Percentiles rank a stretch among this genome's conserved stretches.
Conservation (phyloP, 495 filamentous ascomycete species). For the Monascus purpureus region DNA sequence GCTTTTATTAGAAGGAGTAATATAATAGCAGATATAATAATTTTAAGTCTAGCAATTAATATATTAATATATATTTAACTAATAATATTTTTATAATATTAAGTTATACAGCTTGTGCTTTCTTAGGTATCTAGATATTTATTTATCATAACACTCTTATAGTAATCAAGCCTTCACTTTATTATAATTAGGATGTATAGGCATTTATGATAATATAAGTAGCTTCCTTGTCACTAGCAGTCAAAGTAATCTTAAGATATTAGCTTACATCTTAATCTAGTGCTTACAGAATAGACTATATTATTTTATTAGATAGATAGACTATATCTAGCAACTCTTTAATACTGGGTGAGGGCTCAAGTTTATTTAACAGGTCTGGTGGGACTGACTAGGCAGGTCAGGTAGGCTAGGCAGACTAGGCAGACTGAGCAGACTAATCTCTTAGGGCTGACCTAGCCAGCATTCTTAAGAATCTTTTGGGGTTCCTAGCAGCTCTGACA, state of each 20-base stretch:
- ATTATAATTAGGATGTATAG: slow-evolving; percentile 1
- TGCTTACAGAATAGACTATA: slow-evolving; percentile 1
- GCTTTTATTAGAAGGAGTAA: not conserved
- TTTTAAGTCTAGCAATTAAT: slow-evolving; percentile 1
- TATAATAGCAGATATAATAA: slow-evolving; percentile 2
- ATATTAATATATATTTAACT: slow-evolving; percentile 1
- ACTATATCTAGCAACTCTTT: not conserved
- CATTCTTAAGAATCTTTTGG: too few relatives aligned
- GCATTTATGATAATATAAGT: not conserved
- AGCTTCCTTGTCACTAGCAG: slow-evolving; percentile 1
- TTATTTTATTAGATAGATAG: not conserved
- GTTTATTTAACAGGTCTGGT: too few relatives aligned
- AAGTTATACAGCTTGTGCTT: not conserved
- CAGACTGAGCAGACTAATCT: too few relatives aligned
- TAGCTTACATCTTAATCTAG: not conserved
- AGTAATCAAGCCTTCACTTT: not conserved
- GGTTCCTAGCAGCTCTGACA: too few relatives aligned
- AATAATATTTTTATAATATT: not conserved
- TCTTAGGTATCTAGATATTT: not conserved
- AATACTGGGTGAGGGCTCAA: not conserved
- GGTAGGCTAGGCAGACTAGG: too few relatives aligned
- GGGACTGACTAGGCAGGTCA: too few relatives aligned
- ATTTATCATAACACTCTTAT: not conserved
- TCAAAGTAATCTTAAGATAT: slow-evolving; percentile 1
- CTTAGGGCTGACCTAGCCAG: too few relatives aligned